These are phyloP conservation scores for Suhomyces panamericanus DNA, from an alignment of 1,139 yeast genomes.

Conservation along the genomic window DNA sequence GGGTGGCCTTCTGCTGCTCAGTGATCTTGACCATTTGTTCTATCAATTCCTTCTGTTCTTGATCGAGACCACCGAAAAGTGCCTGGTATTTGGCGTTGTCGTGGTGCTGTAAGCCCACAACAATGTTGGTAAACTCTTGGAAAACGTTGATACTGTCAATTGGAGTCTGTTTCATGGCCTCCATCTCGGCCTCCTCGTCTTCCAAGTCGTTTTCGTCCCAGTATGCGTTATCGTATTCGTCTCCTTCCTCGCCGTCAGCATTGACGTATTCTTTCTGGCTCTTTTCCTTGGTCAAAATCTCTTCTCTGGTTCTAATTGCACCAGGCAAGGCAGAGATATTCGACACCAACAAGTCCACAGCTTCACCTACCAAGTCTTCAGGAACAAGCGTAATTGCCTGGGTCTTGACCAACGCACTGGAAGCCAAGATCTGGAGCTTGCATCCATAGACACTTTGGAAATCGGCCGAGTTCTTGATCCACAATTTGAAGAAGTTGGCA, in stretches of 20 bases:
- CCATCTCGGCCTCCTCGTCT: constrained; percentile 55
- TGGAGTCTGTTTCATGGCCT: constrained; percentile 54
- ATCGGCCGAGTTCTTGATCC: constrained; percentile 49
- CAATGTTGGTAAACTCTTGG: constrained; percentile 39
- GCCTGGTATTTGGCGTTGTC: constrained; percentile 36
- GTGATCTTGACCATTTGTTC: constrained; percentile 27
- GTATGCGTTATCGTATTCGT: constrained; percentile 30
- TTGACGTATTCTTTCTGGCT: constrained; percentile 27
- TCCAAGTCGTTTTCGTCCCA: constrained; percentile 41
- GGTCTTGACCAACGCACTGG: constrained; percentile 30
- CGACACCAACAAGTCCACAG: constrained; percentile 41
- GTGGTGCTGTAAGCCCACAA: constrained; percentile 29
- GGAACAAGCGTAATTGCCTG: constrained; percentile 17
- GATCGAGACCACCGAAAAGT: constrained; percentile 41
- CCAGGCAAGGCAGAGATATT: constrained; percentile 48
- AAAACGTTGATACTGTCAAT: constrained; percentile 50
- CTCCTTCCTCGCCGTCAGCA: constrained; percentile 33
- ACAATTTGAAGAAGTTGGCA: constrained; percentile 43
- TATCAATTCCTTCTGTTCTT: constrained; percentile 36
- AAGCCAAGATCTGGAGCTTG: constrained; percentile 51
- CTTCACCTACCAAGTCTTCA: constrained; percentile 42
- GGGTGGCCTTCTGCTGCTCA: constrained; percentile 15
- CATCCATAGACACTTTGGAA: constrained; percentile 59
- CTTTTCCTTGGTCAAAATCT: constrained; percentile 40
- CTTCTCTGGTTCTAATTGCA: constrained; percentile 49